Conservation (phyloP, 2,329 filamentous ascomycete genomes). For the Penicillium sp. region DNA sequence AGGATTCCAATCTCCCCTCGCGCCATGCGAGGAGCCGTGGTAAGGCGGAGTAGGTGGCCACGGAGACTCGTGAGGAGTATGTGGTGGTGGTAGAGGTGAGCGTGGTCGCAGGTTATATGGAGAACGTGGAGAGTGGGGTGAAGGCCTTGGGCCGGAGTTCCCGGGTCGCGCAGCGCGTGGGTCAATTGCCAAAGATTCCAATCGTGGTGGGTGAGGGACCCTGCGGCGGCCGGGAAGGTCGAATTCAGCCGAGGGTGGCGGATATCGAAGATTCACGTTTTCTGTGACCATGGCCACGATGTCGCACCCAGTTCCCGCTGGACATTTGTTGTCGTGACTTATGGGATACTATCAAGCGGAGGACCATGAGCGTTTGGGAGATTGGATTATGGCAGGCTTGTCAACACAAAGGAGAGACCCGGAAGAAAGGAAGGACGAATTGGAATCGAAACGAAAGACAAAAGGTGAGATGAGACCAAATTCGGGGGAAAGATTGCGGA, state of each 20-base stretch:
- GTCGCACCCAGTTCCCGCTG: constrained; percentile 35
- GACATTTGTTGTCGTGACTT: constrained; percentile 39
- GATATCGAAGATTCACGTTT: constrained; percentile 38
- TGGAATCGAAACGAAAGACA: constrained; percentile 10
- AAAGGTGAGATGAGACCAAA: constrained; percentile 12
- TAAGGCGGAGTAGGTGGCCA: constrained; percentile 19
- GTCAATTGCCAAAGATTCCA: constrained; percentile 31
- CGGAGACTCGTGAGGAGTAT: constrained; percentile 13
- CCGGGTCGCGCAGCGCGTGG: constrained; percentile 24
- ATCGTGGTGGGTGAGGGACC: constrained; percentile 29
- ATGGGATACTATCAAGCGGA: constrained; percentile 11
- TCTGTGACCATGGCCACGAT: constrained; percentile 46
- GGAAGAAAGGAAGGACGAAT: not conserved
- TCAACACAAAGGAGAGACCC: constrained; percentile 1
- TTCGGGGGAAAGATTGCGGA: not conserved
- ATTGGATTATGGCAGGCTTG: not conserved
- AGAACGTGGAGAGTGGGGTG: constrained; percentile 21
- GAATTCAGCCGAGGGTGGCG: constrained; percentile 31
- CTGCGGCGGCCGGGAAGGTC: constrained; percentile 32
- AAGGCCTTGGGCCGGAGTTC: constrained; percentile 17
- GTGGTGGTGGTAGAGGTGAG: constrained; percentile 21
- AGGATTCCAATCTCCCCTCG: constrained; percentile 16
- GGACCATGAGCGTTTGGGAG: not conserved
- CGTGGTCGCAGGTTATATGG: constrained; percentile 19
- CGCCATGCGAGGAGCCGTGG: constrained; percentile 18